These are phyloP conservation scores for Didymella segeticola DNA, from an alignment of 2,329 filamentous ascomycete species.

Conservation along the genomic window DNA sequence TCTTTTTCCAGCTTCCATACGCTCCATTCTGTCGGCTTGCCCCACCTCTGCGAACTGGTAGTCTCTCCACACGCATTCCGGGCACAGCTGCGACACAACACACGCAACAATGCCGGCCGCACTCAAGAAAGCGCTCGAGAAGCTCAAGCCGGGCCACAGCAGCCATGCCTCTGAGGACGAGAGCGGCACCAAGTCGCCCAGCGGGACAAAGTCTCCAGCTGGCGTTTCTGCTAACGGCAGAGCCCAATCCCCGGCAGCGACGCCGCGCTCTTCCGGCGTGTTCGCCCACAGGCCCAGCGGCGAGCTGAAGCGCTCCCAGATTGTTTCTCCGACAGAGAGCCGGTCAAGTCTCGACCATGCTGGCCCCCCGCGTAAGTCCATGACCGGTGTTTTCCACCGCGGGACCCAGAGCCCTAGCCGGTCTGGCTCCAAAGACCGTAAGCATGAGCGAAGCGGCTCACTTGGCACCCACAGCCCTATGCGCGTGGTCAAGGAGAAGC, in stretches of 20 bases:
- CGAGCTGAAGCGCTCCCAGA: slow-evolving; percentile 43
- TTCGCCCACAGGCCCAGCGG: slow-evolving; percentile 41
- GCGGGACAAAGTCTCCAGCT: slow-evolving; percentile 30
- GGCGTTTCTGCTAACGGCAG: slow-evolving; percentile 32
- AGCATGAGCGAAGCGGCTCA: slow-evolving; percentile 36
- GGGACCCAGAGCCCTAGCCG: slow-evolving; percentile 46
- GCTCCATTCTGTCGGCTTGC: slow-evolving; percentile 30
- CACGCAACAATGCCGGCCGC: slow-evolving; percentile 37
- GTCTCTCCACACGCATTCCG: slow-evolving; percentile 36
- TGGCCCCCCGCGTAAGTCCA: slow-evolving; percentile 26
- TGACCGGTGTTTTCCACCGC: slow-evolving; percentile 47
- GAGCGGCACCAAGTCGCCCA: slow-evolving; percentile 37
- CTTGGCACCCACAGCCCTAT: slow-evolving; percentile 47
- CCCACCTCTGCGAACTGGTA: slow-evolving; percentile 36
- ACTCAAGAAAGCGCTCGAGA: slow-evolving; percentile 55
- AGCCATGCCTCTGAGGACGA: slow-evolving; percentile 47
- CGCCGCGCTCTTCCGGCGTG: slow-evolving; percentile 39
- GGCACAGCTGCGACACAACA: slow-evolving; percentile 30
- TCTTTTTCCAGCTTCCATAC: not conserved
- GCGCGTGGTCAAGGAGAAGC: slow-evolving; percentile 50
- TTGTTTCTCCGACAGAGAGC: slow-evolving; percentile 39
- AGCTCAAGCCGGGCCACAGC: slow-evolving; percentile 49
- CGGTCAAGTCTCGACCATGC: slow-evolving; percentile 39
- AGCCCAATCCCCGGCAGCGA: slow-evolving; percentile 29
- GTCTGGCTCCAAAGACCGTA: slow-evolving; percentile 27